Percentiles rank a stretch among this genome's conserved stretches.
phyloP scores from a whole-genome alignment of 371 early-diverging fungal species.

The Chytridiales sp. region DNA sequence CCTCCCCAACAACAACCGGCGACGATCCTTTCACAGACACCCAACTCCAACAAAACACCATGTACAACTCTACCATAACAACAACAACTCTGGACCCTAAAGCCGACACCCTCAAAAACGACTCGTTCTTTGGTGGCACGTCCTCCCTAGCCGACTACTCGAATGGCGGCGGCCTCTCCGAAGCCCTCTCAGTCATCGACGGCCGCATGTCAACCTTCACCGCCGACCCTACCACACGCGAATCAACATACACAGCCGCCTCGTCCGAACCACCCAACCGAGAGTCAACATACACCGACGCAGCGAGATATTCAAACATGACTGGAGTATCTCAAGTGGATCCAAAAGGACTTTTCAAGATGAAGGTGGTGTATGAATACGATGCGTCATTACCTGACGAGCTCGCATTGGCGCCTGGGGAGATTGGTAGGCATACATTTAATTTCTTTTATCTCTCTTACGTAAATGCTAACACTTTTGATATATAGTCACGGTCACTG shows the following conservation, averaged over 20 bases:
- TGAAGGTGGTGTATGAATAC: conserved; percentile 15
- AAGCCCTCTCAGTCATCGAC: not conserved
- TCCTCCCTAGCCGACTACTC: not conserved
- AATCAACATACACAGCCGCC: conserved; percentile 2
- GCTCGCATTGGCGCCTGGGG: conserved; percentile 8
- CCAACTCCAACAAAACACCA: too few species aligned
- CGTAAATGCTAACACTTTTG: not conserved
- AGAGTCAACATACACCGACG: not conserved
- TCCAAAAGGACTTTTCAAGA: conserved; percentile 14
- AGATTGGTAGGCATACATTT: conserved; percentile 6
- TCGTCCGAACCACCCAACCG: conserved; percentile 1
- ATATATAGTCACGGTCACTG: conserved; percentile 12
- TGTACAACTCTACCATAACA: too few species aligned
- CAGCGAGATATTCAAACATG: too few species aligned
- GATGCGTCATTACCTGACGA: conserved; percentile 14
- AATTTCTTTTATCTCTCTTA: not conserved
- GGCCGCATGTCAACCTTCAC: not conserved
- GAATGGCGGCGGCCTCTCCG: not conserved
- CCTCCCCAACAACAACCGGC: too few species aligned
- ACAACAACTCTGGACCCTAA: too few species aligned
- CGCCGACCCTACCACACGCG: not conserved
- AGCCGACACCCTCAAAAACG: too few species aligned
- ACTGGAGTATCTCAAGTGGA: not conserved
- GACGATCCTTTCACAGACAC: too few species aligned
- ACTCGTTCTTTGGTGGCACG: too few species aligned